These are phyloP conservation scores for Rutidosis leptorrhynchoides DNA, from an alignment of 129 eudicot species.

Conservation along the genomic window DNA sequence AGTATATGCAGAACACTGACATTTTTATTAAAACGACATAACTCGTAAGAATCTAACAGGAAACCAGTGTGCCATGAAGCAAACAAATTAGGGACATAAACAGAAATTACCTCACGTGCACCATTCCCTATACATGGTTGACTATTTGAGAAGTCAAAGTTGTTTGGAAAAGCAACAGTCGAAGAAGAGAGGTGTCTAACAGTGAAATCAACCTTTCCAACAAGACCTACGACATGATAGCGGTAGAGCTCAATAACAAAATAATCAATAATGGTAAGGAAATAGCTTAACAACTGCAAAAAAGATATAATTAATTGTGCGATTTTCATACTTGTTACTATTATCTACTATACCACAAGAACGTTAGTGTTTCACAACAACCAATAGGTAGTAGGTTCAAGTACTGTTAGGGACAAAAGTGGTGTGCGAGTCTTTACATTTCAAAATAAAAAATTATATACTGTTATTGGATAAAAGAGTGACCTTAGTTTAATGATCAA, in stretches of 20 bases:
- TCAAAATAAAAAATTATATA: no score
- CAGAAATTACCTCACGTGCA: background rate
- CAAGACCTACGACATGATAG: conserved; percentile 47
- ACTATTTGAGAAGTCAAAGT: background rate
- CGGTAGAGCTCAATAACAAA: conserved; percentile 1
- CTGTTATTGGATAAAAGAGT: background rate
- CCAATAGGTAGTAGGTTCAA: no score
- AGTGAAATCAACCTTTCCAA: conserved; percentile 96
- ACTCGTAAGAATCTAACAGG: background rate
- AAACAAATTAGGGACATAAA: background rate
- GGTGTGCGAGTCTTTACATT: no score
- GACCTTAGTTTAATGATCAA: background rate
- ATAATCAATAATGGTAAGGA: conserved; percentile 2
- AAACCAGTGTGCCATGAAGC: background rate
- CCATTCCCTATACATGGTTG: background rate
- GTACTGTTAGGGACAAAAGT: no score
- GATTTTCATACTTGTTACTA: no score
- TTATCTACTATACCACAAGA: no score
- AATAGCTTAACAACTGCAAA: background rate
- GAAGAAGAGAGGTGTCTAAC: conserved; percentile 22
- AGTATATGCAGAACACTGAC: conserved; percentile 79
- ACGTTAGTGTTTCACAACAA: no score
- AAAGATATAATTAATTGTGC: no score
- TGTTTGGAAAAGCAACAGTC: conserved; percentile 2
- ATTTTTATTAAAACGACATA: background rate